Evolutionary conservation across 2,329 filamentous ascomycete genomes (phyloP), one percentile per base, ranked within the genome.

Genomic region (Stachybotrys elegans): DNA sequence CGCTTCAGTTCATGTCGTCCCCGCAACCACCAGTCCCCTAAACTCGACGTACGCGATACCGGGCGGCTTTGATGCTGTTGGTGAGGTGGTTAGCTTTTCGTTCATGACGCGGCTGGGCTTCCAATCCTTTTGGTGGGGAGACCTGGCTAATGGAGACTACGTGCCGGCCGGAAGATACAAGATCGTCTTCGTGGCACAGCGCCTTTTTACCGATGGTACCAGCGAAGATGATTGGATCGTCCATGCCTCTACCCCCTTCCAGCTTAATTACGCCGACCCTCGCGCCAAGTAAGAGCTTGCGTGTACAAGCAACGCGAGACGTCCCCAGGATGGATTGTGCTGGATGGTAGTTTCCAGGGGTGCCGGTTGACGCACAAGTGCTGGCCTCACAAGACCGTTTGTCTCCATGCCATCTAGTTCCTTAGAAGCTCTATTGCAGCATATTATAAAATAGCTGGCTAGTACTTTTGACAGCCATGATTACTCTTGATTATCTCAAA

Each of bases 161-260:
- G 70, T 61, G 6, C 62, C 67, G 8, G 57, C 62, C 6, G 72
- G 71, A 11, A 45, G 48, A 7, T 75, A 75, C 60, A 69, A 65
- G 57, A 56, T 74, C 36, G 59, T 56, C 4, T 55, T 72, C 42
- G 63, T 63, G 52, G 65, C 70, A 19, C 58, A 75, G 44, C 66
- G 65, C 50, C 61, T 74, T 46, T 71, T 68, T 43, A 71, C 72
- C 8, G 60, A 75, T 43, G 48, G 55, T 6, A 49, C 56, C 4
- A 53, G 62, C 46, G 43, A 53, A 0, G 55, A 52, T 5, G 68
- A 75, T 43, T 75, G 69, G 48, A 69, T 73, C 27, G 38, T 41
- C 17, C 13, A 16, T 4, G 4, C 22, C 4, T 40, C 38, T 12
- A 29, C 22, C 4, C 22, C 38, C 22, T 40, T 40, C 22, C 21